Evolutionary conservation across 2,329 filamentous ascomycete genomes (phyloP).

Genomic region (Tympanopsis confertula): DNA sequence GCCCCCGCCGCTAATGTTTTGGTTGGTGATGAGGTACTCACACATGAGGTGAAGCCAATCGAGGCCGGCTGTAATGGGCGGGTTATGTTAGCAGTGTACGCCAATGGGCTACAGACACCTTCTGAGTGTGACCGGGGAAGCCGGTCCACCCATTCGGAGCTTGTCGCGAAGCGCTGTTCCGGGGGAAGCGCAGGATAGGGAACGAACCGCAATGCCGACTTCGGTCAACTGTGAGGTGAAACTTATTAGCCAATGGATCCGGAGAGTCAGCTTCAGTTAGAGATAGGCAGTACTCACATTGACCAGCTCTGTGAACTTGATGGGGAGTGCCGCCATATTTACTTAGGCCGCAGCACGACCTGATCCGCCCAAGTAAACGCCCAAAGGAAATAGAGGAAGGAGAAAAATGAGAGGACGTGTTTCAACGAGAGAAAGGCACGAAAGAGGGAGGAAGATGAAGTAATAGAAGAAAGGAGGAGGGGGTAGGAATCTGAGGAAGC

Average conservation of each 20-base stretch:
- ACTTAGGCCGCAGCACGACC: conserved; percentile 29
- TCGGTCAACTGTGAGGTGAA: conserved; percentile 33
- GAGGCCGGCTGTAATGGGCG: conserved; percentile 21
- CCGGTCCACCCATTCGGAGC: too few species aligned
- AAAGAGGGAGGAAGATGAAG: conserved; percentile 5
- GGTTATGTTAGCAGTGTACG: conserved; percentile 1
- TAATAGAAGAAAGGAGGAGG: conserved; percentile 3
- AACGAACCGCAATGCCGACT: conserved; percentile 39
- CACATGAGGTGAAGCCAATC: conserved; percentile 81
- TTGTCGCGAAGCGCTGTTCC: too few species aligned
- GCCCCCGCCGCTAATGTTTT: not conserved
- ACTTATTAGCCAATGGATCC: conserved; percentile 26
- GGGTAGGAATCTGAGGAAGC: conserved; percentile 9
- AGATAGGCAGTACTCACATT: conserved; percentile 44
- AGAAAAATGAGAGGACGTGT: conserved; percentile 4
- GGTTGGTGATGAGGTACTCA: conserved; percentile 31
- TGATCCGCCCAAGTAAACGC: conserved; percentile 24
- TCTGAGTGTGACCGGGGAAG: too few species aligned
- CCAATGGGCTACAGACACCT: not conserved
- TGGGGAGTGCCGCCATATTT: conserved; percentile 62
- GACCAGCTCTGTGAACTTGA: conserved; percentile 86
- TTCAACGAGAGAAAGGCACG: conserved; percentile 3
- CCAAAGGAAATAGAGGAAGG: conserved; percentile 14
- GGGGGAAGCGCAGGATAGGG: too few species aligned
- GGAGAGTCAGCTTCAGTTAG: conserved; percentile 41